Base-by-base conservation (phyloP, 1,284 basidiomycete species). In the Fomitopsis schrenkii region DNA sequence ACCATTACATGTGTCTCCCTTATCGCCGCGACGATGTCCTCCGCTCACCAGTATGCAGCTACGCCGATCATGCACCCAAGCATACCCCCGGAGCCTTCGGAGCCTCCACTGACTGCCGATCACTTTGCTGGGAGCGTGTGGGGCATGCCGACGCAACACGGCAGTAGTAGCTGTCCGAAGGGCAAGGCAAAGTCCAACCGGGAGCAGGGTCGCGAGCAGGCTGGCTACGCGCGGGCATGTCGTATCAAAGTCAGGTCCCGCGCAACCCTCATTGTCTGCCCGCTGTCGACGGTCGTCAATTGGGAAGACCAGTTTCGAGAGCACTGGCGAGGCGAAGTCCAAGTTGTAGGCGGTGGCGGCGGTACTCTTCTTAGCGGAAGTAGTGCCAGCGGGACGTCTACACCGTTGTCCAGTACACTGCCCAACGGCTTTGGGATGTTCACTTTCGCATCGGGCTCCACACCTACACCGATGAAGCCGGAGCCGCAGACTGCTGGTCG, bases 251-350 rank as follows among this genome's bases (percentile, higher is more conserved):
- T 81, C 35, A 88, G 89, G 66, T 94, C 91, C 69, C 87, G 95
- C 52, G 97, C 91, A 8, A 98, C 97, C 0, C 77, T 99, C n/a
- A 93, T 99, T 67, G 86, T 99, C 30, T 98, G 97, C 68, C 97
- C 97, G 8, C 81, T 99, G 59, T 97, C 95, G 26, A 98, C 97
- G 1, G 94, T 99, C 1, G 88, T 93, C 53, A 99, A 98, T 71
- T 99, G 97, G 97, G 97, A 99, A 76, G 94, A 97, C 65, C 97
- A 99, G 75, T 93, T 99, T 72, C 85, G 89, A 62, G 96, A 98
- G 72, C 97, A 99, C 75, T 95, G 94, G 94, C 85, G 84, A 62
- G 93, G 94, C 14, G 84, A 88, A 60, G 93, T 96, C 7, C 81
- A 82, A 36, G 88, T 96, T 50, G 79, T 90, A 55, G 94, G 94